Percentiles rank a stretch among this genome's conserved stretches.
Conservation (phyloP, 345 rosid genomes). For the Noccaea caerulescens region DNA sequence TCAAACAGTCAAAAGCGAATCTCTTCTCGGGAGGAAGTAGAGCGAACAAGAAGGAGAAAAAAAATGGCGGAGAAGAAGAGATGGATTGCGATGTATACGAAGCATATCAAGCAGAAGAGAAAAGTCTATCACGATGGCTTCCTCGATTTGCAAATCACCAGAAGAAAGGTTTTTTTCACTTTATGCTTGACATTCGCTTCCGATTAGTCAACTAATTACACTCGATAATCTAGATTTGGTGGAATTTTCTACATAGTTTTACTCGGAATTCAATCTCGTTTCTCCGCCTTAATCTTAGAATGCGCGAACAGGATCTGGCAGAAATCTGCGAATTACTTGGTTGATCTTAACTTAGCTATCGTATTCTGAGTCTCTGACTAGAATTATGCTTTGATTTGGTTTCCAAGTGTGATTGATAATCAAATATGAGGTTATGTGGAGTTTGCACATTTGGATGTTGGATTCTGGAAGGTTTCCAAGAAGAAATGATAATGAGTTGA, state of each 20-base stretch:
- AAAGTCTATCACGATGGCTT: conserved; percentile 84
- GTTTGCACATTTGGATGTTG: background rate
- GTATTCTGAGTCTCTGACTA: background rate
- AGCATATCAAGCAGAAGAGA: conserved; percentile 80
- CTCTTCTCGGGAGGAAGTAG: no score
- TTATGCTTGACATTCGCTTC: background rate
- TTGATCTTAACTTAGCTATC: no score
- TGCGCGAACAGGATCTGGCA: background rate
- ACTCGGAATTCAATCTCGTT: background rate
- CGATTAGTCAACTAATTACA: background rate
- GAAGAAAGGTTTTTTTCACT: conserved; percentile 56
- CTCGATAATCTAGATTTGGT: background rate
- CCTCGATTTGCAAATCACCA: conserved; percentile 54
- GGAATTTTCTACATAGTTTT: background rate
- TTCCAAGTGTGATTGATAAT: conserved; percentile 11
- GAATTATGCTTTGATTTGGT: background rate
- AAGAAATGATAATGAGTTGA: background rate
- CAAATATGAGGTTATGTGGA: background rate
- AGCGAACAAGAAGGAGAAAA: no score
- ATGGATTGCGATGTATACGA: conserved; percentile 83
- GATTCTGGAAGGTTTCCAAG: background rate
- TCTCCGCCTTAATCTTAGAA: background rate
- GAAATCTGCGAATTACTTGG: background rate
- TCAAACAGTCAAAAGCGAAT: background rate
- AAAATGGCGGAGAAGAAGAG: conserved; percentile 57